Evolutionary conservation across 1,284 basidiomycete genomes (phyloP).

Genomic region (Cryptococcus sp.): DNA sequence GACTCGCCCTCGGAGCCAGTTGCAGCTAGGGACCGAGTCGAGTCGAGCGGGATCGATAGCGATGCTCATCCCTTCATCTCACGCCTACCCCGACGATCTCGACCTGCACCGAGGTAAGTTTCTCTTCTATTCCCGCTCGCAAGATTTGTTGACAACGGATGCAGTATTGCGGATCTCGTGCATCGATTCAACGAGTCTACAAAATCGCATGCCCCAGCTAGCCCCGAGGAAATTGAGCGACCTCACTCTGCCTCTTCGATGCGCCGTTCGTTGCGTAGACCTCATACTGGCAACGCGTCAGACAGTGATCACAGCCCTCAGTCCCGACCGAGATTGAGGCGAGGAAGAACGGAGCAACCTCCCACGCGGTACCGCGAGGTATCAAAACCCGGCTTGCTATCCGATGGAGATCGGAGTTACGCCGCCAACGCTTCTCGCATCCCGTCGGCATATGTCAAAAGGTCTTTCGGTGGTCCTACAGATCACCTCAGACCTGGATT

Average conservation of each 20-base stretch:
- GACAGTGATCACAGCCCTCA: conserved; percentile 50
- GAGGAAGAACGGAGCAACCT: conserved; percentile 46
- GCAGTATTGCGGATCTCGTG: conserved; percentile 78
- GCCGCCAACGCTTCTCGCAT: conserved; percentile 70
- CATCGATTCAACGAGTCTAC: conserved; percentile 63
- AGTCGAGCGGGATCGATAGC: conserved; percentile 50
- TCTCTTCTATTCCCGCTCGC: background rate
- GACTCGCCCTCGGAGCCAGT: conserved; percentile 12
- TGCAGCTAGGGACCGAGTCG: conserved; percentile 4
- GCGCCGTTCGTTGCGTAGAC: conserved; percentile 18
- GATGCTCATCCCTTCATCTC: conserved; percentile 57
- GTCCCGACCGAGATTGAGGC: conserved; percentile 37
- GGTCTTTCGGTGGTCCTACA: conserved; percentile 9
- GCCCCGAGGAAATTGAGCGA: conserved; percentile 26
- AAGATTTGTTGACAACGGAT: background rate
- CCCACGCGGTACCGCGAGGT: conserved; percentile 30
- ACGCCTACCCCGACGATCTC: conserved; percentile 66
- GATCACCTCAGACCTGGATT: conserved; percentile 17
- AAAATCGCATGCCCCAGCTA: conserved; percentile 16
- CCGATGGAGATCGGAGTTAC: conserved; percentile 85
- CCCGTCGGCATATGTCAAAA: conserved; percentile 19
- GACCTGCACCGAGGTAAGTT: conserved; percentile 43
- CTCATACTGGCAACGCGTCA: conserved; percentile 31
- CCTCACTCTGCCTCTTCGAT: conserved; percentile 29
- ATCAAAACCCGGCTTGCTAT: conserved; percentile 53